These are phyloP conservation scores for Iris macrosiphon DNA, from an alignment of 106 monocot species.

Conservation along the genomic window DNA sequence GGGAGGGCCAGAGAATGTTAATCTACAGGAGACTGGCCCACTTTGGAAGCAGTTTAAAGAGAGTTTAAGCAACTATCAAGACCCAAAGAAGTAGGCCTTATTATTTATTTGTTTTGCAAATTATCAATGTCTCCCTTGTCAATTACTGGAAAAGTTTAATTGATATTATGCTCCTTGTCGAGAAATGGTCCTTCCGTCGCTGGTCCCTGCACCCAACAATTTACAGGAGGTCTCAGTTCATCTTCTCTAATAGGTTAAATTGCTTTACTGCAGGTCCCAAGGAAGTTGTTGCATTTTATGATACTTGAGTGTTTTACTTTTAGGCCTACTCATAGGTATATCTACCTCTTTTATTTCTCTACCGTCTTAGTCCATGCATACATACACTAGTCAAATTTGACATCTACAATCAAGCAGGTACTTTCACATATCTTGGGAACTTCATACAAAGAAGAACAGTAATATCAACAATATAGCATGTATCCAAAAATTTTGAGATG, in stretches of 20 bases:
- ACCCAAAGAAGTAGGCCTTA: slow-evolving; percentile 36
- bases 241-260: not conserved
- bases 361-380: too few relatives aligned
- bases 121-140: too few relatives aligned
- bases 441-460: too few relatives aligned
- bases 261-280: slow-evolving; percentile 21
- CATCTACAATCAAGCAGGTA: too few relatives aligned
- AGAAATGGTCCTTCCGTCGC: not conserved
- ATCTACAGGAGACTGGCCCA: slow-evolving; percentile 72
- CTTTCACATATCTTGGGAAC: too few relatives aligned
- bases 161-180: not conserved
- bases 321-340: too few relatives aligned
- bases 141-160: not conserved
- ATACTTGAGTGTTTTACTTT: slow-evolving; percentile 1
- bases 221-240: too few relatives aligned
- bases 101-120: not conserved
- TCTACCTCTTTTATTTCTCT: too few relatives aligned
- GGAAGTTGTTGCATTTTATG: slow-evolving; percentile 46
- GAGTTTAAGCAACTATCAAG: slow-evolving; percentile 41
- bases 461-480: too few relatives aligned
- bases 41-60: slow-evolving; percentile 65
- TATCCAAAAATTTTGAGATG: too few relatives aligned
- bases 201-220: too few relatives aligned
- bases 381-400: too few relatives aligned
- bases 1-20: slow-evolving; percentile 79